A percentile compares a stretch with the other conserved stretches of the same genome.
Conservation (phyloP, 1,284 basidiomycete genomes). For the Boletellus dicymbophilus region DNA sequence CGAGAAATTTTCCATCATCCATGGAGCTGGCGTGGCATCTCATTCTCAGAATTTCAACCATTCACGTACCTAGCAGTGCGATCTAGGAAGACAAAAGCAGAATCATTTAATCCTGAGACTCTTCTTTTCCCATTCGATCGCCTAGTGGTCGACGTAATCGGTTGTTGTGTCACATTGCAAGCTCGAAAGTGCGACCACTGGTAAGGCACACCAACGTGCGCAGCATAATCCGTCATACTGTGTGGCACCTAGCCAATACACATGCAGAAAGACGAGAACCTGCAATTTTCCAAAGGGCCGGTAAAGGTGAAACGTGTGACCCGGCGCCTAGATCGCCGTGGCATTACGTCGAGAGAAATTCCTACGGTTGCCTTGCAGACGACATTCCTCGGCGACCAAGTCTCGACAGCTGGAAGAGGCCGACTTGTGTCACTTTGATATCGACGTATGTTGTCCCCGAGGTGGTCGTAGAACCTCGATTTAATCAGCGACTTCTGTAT, state of each 20-base stretch:
- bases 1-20: conserved; percentile 8
- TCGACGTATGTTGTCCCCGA: neutral
- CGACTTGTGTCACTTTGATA: no score
- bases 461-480: neutral
- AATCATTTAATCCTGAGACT: neutral
- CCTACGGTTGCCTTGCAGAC: no score
- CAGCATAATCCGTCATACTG: neutral
- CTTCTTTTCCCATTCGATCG: conserved; percentile 1
- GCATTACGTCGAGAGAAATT: no score
- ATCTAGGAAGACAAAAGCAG: neutral
- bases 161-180: no score
- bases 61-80: conserved; percentile 6
- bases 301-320: neutral
- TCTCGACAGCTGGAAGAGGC: no score
- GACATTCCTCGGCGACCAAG: no score
- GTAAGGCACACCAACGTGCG: neutral
- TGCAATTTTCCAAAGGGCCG: neutral
- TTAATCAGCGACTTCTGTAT: no score
- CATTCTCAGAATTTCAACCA: neutral
- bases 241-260: no score
- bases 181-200: neutral
- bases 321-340: no score
- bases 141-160: conserved; percentile 17
- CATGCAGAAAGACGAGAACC: neutral
- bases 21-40: neutral